phyloP scores from a whole-genome alignment of 805 yeast species.

The Zygotorulaspora sp. region DNA sequence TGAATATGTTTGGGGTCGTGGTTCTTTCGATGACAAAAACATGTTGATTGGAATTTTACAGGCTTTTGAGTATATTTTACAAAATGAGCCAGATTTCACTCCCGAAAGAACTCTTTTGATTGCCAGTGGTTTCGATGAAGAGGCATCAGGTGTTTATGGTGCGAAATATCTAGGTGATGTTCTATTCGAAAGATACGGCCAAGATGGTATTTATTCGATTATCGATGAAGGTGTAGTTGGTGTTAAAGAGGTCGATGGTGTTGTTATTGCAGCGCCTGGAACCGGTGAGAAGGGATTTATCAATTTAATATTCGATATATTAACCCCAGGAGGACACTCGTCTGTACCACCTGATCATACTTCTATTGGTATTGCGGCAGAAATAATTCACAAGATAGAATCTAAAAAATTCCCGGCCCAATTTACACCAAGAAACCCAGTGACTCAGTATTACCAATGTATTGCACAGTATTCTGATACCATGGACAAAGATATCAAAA shows the following conservation, averaged over 20 bases:
- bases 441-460: slow-evolving; percentile 53
- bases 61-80: slow-evolving; percentile 49
- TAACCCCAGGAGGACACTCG: slow-evolving; percentile 56
- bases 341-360: slow-evolving; percentile 65
- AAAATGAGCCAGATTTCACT: slow-evolving; percentile 39
- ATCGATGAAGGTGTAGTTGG: slow-evolving; percentile 60
- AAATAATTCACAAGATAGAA: slow-evolving; percentile 53
- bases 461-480: slow-evolving; percentile 41
- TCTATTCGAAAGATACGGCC: slow-evolving; percentile 52
- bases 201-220: slow-evolving; percentile 52
- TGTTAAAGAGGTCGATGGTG: slow-evolving; percentile 37
- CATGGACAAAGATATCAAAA: slow-evolving; percentile 11
- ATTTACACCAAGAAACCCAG: slow-evolving; percentile 54
- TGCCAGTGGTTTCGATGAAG: slow-evolving; percentile 76
- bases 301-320: slow-evolving; percentile 35
- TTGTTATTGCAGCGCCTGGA: slow-evolving; percentile 45
- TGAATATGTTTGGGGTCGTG: slow-evolving; percentile 63
- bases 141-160: slow-evolving; percentile 58
- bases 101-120: slow-evolving; percentile 57
- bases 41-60: slow-evolving; percentile 59
- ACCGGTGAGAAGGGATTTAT: slow-evolving; percentile 56
- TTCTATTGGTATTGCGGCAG: slow-evolving; percentile 63
- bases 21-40: slow-evolving; percentile 69
- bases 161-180: slow-evolving; percentile 47
- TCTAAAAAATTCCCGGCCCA: slow-evolving; percentile 42